phyloP scores from a whole-genome alignment of 1,284 basidiomycete genomes.

The Trichosporon sp. region DNA sequence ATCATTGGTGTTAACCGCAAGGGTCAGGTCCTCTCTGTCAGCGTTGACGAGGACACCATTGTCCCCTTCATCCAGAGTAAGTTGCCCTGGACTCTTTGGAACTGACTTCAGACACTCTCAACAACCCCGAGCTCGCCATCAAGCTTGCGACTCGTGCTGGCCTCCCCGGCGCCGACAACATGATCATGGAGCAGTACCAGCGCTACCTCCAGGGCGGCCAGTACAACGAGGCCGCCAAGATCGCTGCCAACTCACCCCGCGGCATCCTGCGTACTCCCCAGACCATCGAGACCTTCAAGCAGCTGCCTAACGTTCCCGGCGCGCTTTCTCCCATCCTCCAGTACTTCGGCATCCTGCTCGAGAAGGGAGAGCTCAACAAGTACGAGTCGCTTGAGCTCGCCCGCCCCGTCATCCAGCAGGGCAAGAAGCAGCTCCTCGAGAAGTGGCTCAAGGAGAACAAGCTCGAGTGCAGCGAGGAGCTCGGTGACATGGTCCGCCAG shows the following conservation, averaged over 20 bases:
- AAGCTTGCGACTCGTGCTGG: constrained; percentile 97
- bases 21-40: constrained; percentile 95
- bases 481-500: constrained; percentile 89
- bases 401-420: constrained; percentile 91
- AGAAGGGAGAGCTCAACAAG: constrained; percentile 97
- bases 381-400: constrained; percentile 94
- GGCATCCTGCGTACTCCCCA: constrained; percentile 92
- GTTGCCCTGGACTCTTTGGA: constrained; percentile 12
- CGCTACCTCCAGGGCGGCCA: constrained; percentile 86
- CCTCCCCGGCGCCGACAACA: constrained; percentile 93
- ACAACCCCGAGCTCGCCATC: constrained; percentile 97
- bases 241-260: constrained; percentile 94
- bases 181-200: constrained; percentile 95
- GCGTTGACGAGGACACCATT: constrained; percentile 92
- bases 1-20: constrained; percentile 99
- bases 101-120: constrained; percentile 63
- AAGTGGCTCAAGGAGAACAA: constrained; percentile 99
- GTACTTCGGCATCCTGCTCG: constrained; percentile 95
- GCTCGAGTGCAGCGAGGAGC: constrained; percentile 97
- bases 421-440: constrained; percentile 93
- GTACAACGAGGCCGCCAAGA: constrained; percentile 94
- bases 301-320: constrained; percentile 82
- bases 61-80: constrained; percentile 82
- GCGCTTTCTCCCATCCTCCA: constrained; percentile 94
- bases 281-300: constrained; percentile 98